phyloP scores from a whole-genome alignment of 2,329 filamentous ascomycete species.

The Sclerotiophoma versabilis region DNA sequence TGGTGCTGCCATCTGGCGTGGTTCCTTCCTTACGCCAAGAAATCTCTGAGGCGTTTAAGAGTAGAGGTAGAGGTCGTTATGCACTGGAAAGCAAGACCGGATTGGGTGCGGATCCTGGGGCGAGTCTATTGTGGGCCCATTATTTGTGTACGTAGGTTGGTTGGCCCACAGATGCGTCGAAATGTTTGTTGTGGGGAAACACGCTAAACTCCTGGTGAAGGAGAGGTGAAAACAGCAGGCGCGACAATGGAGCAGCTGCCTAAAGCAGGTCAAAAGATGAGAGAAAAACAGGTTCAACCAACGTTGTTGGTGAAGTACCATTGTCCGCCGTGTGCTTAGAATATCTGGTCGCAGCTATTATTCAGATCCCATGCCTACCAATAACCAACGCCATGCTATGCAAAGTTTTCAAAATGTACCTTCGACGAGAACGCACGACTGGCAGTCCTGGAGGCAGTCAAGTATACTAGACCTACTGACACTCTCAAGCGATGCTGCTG shows the following conservation, averaged over 20 bases:
- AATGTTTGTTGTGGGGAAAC: neutral
- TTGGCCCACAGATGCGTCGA: neutral
- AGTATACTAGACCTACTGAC: neutral
- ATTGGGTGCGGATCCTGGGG: no score
- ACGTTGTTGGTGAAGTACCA: neutral
- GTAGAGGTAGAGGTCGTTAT: neutral
- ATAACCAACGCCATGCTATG: slow-evolving; percentile 25
- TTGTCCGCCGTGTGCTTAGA: neutral
- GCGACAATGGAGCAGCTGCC: no score
- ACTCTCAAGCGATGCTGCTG: slow-evolving; percentile 17
- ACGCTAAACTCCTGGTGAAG: neutral
- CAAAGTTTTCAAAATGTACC: neutral
- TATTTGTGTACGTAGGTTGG: neutral
- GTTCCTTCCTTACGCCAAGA: neutral
- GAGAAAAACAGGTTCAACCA: no score
- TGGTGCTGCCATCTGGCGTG: slow-evolving; percentile 1
- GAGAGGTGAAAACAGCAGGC: neutral
- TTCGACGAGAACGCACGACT: neutral
- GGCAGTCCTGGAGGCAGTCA: neutral
- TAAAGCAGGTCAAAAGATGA: neutral
- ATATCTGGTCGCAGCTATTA: neutral
- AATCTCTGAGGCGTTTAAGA: neutral
- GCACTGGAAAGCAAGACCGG: neutral
- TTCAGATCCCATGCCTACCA: neutral
- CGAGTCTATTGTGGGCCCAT: neutral